Evolutionary conservation across 257 asterid genomes (phyloP), one percentile per base, ranked within the genome.

Genomic region (Linaria vulgaris): DNA sequence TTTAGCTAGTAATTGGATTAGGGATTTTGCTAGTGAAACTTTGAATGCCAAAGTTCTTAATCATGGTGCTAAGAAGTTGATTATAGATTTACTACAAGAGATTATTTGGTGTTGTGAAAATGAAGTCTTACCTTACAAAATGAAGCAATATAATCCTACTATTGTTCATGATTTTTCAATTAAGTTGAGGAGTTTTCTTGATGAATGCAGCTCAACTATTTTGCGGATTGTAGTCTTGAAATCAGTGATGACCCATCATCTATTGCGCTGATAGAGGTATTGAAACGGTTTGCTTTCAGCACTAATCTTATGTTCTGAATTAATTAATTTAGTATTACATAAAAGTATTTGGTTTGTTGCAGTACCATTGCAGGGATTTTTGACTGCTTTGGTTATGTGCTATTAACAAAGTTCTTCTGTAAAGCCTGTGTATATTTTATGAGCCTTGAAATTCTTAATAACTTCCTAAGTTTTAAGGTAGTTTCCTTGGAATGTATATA

Each of bases 201-300:
- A 50, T 68, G 24, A 46, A 73, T 79, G 76, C 87, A 91, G 98
- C 76, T 92, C 56, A 92, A 92, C 73, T 92, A 89, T 70, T 73
- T 87, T 49, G 90, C 82, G 73, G 99, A 92, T 68, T 83, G 85
- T 73, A 85, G 96, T 69, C 88, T 87, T 21, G 99, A 92, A 84
- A 83, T 92, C 76, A 82, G 87, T 10, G 99, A 92, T 71, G 99
- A 92, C 72, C 99, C 99, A 39, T 81, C 94, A 31, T 78, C 94
- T 50, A 74, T 69, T 69, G 99, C 95, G 54, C 69, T 92, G 84
- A 51, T 89, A 50, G 90, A 89, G 96, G 98, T 91, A 78, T 61
- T 16, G 34, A 38, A 24, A 47, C 54, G 3, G 14, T 61, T 56
- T 6, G 25, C 22, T 38, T 48, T 44, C 23, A 27, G 34, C 23